Base-by-base conservation (phyloP, 2,329 filamentous ascomycete species). In the Pseudophaeomoniella oleicola region DNA sequence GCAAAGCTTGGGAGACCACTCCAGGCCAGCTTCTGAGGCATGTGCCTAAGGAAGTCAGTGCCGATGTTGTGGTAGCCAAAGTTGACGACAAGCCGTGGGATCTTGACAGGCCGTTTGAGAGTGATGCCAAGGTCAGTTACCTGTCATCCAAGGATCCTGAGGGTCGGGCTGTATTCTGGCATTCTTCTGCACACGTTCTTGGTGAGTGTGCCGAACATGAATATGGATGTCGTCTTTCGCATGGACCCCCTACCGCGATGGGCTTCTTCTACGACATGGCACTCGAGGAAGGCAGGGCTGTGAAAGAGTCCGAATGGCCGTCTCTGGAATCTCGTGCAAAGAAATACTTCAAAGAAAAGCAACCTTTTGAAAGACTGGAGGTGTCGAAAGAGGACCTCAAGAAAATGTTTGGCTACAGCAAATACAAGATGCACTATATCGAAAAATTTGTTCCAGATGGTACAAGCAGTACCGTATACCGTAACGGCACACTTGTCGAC, bases 261-360 rank as follows among this genome's bases (percentile, higher is more conserved):
- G 88, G 86, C 29, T 94, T 94, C 69, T 94, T 94, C 70, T 96
- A 94, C 60, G 85, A 96, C 62, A 94, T 96, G 87, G 81, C 81
- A 19, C 68, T 84, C 32, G 74, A 81, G 33, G 78, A 80, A 29
- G 76, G 78, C 67, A 51, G 67, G 36, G 68, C 70, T 16, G 82
- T 94, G 30, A 75, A 78, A 39, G 69, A 80, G 46, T 60, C 69
- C 39, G 90, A 96, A 60, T 87, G 85, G 73, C 81, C 87, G 58
- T 77, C 81, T 2, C 67, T 96, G 14, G 86, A 94, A 62, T 76
- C 69, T 41, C 76, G 86, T 44, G 83, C 87, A 18, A 69, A 72
- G 52, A 81, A 78, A 54, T 86, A 90, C 45, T 83, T 93, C 60
- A 94, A 94, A 69, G 87, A 94, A 63, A 94, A 92, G 69, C 88